These are phyloP conservation scores for Seiridium unicorne DNA, from an alignment of 2,329 filamentous ascomycete species.

Conservation along the genomic window DNA sequence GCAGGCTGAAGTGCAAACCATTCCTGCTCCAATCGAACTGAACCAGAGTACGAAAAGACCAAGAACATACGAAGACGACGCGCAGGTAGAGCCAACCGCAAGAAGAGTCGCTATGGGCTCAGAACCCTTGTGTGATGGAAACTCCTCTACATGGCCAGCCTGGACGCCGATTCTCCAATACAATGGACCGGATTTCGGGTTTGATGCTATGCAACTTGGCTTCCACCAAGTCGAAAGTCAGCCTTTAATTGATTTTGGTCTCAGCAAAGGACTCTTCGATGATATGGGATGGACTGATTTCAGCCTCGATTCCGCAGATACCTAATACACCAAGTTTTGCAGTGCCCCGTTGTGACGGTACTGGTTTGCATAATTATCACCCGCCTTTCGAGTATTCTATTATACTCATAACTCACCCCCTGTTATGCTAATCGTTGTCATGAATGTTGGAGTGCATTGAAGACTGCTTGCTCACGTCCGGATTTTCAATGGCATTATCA, in stretches of 20 bases:
- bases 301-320: too few species aligned
- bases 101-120: too few species aligned
- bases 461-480: too few species aligned
- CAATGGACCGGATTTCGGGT: constrained; percentile 12
- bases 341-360: too few species aligned
- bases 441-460: too few species aligned
- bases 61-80: not conserved
- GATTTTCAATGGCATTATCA: too few species aligned
- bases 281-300: not conserved
- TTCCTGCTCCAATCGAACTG: too few species aligned
- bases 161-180: constrained; percentile 6
- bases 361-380: too few species aligned
- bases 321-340: too few species aligned
- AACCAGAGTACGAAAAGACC: not conserved
- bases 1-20: not conserved
- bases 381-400: too few species aligned
- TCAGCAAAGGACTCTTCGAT: not conserved
- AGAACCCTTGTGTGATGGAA: not conserved
- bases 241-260: not conserved
- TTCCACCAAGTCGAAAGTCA: not conserved
- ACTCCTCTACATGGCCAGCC: not conserved
- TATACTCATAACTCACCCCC: too few species aligned
- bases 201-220: constrained; percentile 7
- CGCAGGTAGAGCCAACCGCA: not conserved
- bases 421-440: too few species aligned